These are phyloP conservation scores for Pezicula rhizophila DNA, from an alignment of 2,329 filamentous ascomycete species.

Conservation along the genomic window DNA sequence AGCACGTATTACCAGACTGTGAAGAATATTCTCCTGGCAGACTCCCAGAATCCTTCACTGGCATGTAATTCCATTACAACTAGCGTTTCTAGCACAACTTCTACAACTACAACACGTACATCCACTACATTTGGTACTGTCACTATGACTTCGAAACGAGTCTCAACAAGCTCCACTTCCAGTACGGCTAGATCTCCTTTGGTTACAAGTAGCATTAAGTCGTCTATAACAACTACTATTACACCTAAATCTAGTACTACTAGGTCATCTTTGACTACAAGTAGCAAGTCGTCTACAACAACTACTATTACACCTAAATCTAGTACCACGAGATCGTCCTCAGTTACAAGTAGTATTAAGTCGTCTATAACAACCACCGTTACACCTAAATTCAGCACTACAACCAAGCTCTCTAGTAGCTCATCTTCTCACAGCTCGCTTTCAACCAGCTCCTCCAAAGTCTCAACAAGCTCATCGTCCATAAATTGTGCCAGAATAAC, in stretches of 20 bases:
- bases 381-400: not conserved
- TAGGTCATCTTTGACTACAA: not conserved
- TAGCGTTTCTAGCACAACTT: not conserved
- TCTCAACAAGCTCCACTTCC: not conserved
- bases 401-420: not conserved
- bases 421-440: too few relatives aligned
- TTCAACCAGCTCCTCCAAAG: too few relatives aligned
- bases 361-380: not conserved
- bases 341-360: not conserved
- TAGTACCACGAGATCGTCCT: not conserved
- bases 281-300: not conserved
- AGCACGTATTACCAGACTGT: conserved; percentile 1
- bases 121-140: not conserved
- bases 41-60: not conserved
- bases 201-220: not conserved
- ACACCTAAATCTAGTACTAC: not conserved
- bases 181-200: not conserved
- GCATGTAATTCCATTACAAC: not conserved
- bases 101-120: not conserved
- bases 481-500: too few relatives aligned
- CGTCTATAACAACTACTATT: not conserved
- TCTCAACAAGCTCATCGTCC: too few relatives aligned
- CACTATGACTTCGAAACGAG: not conserved
- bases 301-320: not conserved
- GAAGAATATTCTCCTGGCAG: not conserved